Percentiles rank a stretch among this genome's conserved stretches.
Evolutionary conservation across 768 basidiomycete species (phyloP).

Genomic region (Sporobolomyces roseus): DNA sequence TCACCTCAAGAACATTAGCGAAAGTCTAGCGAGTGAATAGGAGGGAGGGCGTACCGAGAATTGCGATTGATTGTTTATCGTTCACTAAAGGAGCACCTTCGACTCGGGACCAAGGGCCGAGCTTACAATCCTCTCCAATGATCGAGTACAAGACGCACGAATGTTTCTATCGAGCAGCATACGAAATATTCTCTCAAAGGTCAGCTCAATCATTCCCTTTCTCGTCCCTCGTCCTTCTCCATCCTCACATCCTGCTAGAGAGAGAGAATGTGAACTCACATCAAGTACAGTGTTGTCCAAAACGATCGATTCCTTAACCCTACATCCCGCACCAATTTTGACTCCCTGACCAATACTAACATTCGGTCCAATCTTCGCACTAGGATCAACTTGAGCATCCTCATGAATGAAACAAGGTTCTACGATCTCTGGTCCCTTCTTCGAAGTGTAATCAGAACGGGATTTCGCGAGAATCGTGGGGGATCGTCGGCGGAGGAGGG

Average conservation of each 20-base stretch:
- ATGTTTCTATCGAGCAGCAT: constrained; percentile 45
- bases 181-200: no score
- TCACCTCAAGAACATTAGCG: background rate
- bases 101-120: constrained; percentile 53
- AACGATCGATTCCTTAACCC: constrained; percentile 52
- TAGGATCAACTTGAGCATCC: constrained; percentile 49
- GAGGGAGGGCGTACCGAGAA: constrained; percentile 48
- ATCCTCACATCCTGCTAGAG: background rate
- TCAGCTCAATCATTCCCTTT: no score
- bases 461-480: constrained; percentile 45
- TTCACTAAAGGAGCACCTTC: constrained; percentile 50
- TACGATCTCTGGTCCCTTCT: constrained; percentile 46
- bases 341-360: constrained; percentile 50
- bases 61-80: constrained; percentile 51
- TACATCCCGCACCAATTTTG: constrained; percentile 48
- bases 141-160: constrained; percentile 51
- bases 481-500: constrained; percentile 47
- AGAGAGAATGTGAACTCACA: constrained; percentile 32
- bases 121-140: constrained; percentile 50
- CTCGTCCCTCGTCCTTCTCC: no score
- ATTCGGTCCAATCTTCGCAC: constrained; percentile 53
- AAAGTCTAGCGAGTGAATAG: background rate
- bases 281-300: constrained; percentile 51
- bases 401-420: constrained; percentile 52
- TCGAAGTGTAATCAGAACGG: constrained; percentile 33